Percentiles rank a stretch among this genome's conserved stretches.
Conservation (phyloP, 768 basidiomycete species). For the Boletus patriciae region DNA sequence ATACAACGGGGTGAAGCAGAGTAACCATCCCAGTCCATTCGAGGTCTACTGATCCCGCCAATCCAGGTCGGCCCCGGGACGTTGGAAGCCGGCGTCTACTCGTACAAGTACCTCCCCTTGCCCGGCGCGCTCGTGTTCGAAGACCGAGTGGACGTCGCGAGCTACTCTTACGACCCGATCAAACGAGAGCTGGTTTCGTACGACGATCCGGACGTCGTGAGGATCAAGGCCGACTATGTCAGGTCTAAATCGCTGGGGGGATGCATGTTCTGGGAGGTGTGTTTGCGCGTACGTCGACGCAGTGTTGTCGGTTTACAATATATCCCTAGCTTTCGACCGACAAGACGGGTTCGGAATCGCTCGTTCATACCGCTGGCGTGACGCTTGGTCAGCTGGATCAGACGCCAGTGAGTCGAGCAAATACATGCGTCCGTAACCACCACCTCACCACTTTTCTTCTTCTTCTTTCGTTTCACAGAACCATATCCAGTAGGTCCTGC, state of each 20-base stretch:
- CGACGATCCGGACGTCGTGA: conserved; percentile 69
- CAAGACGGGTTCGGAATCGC: conserved; percentile 56
- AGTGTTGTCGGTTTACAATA: neutral
- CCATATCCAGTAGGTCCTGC: conserved; percentile 50
- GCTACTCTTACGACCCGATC: conserved; percentile 73
- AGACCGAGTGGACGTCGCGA: conserved; percentile 67
- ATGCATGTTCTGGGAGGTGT: conserved; percentile 72
- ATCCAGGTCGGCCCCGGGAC: conserved; percentile 67
- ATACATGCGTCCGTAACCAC: neutral
- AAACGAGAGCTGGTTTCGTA: conserved; percentile 72
- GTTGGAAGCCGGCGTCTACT: conserved; percentile 42
- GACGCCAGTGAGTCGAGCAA: conserved; percentile 38
- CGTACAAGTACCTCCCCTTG: conserved; percentile 73
- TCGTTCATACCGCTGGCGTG: conserved; percentile 50
- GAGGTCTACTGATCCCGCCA: conserved; percentile 1
- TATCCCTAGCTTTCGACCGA: conserved; percentile 51
- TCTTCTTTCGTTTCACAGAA: conserved; percentile 45
- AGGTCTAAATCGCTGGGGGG: conserved; percentile 58
- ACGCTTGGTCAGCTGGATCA: conserved; percentile 56
- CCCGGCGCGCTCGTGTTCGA: conserved; percentile 61
- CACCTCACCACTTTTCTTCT: neutral
- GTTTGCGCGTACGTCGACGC: neutral
- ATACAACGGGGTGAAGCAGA: conserved; percentile 57
- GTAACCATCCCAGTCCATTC: neutral
- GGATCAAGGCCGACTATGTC: conserved; percentile 68